Conservation (phyloP, 2,329 filamentous ascomycete species). For the Pseudogymnoascus sp. region DNA sequence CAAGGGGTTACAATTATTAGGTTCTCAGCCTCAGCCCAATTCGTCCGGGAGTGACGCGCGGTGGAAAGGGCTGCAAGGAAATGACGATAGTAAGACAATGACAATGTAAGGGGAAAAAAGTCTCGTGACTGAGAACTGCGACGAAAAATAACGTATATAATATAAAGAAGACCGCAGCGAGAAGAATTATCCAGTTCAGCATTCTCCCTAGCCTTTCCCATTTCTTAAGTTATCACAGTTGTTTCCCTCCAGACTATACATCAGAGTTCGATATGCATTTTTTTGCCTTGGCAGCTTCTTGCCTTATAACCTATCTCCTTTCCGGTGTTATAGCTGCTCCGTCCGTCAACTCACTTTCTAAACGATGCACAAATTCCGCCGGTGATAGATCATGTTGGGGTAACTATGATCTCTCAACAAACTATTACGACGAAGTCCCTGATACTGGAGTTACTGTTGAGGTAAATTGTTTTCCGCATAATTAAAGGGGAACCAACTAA, state of each 20-base stretch:
- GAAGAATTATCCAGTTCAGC: not conserved
- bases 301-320: not conserved
- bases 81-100: no score
- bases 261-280: not conserved
- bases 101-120: no score
- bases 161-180: not conserved
- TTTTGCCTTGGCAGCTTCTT: not conserved
- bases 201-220: not conserved
- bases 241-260: not conserved
- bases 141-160: not conserved
- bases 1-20: not conserved
- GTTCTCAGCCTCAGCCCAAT: not conserved
- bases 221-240: not conserved
- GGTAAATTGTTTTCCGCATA: constrained; percentile 47
- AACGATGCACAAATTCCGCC: constrained; percentile 16
- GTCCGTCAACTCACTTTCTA: not conserved
- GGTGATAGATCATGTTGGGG: constrained; percentile 34
- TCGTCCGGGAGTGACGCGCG: not conserved
- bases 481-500: constrained; percentile 32
- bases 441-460: constrained; percentile 43
- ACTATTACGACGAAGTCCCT: constrained; percentile 33
- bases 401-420: constrained; percentile 39
- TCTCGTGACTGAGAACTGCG: not conserved
- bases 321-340: not conserved
- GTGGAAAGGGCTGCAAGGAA: no score